Conservation (phyloP, 441 rosid species). For the Hura crepitans region DNA sequence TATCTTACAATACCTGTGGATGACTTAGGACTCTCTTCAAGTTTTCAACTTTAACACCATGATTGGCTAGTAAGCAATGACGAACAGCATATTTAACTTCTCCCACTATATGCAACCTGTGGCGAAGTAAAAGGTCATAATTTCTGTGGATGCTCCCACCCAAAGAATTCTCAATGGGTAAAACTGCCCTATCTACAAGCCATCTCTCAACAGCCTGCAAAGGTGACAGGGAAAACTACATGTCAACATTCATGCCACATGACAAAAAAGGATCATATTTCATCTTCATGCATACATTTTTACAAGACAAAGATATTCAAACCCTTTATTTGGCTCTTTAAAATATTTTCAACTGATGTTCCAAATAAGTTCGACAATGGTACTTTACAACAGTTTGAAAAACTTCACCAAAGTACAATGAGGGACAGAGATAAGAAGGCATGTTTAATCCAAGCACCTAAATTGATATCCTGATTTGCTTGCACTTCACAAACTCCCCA, state of each 20-base stretch:
- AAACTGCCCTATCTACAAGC: slow-evolving; percentile 91
- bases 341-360: neutral
- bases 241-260: neutral
- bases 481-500: neutral
- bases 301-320: neutral
- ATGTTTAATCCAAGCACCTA: neutral
- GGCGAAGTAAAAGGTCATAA: slow-evolving; percentile 87
- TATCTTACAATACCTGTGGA: slow-evolving; percentile 63
- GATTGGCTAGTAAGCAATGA: slow-evolving; percentile 93
- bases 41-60: slow-evolving; percentile 69
- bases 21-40: slow-evolving; percentile 90
- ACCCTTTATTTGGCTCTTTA: neutral
- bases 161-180: slow-evolving; percentile 88
- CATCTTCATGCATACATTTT: neutral
- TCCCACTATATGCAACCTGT: slow-evolving; percentile 89
- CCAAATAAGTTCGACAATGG: neutral
- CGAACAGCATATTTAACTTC: slow-evolving; percentile 88
- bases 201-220: slow-evolving; percentile 80
- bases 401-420: neutral
- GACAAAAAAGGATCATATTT: neutral
- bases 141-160: slow-evolving; percentile 98
- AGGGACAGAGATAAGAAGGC: neutral
- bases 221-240: neutral
- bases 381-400: neutral
- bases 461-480: neutral